Base-by-base conservation (phyloP, 73 alveolate genomes). In the Paramecium biaurelia region DNA sequence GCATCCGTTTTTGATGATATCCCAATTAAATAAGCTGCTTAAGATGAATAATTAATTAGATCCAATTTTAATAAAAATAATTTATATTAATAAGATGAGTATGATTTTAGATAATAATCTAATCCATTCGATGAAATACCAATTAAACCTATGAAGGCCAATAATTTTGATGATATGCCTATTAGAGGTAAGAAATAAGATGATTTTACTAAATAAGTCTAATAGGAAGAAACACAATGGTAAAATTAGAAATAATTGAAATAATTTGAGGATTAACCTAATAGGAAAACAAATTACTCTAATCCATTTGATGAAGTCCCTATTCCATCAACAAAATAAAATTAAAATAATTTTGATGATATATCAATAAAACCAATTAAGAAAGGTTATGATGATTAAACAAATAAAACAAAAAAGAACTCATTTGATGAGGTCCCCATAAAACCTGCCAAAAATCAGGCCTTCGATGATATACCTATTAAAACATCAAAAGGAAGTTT, bases 401-500 rank as follows among this genome's bases (percentile, higher is more conserved):
- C 53, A 4, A 24, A 7, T 1, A 35, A 43, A 28, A 21, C 11
- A 6, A 57, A 56, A 20, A 14, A 85, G 38, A 63, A 32, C 2
- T 63, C 84, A 1, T 43, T 35, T 42, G 94, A 89, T 63, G 94
- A 89, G n/a, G 47, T 34, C 3, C 89, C 93, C 2, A 87, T 87
- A 8, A 41, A 87, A 42, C 24, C 93, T 23, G 9, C 35, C 21
- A 87, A 87, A 70, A 38, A 38, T 10, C 47, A 67, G 6, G 3
- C 35, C 35, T 34, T 86, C 35, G 85, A 86, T 35, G 74, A 86
- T 1, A 67, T 41, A 9, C 68, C 68, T 15, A 59, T 59, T 28
- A 79, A 79, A 18, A 11, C 70, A n/a, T 7, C 35, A 21, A 87
- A 58, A 76, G 14, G n/a, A 20, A 5, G 21, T 5, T 76, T 76